phyloP scores from a whole-genome alignment of 2,329 filamentous ascomycete genomes.

The Juglanconis sp. region DNA sequence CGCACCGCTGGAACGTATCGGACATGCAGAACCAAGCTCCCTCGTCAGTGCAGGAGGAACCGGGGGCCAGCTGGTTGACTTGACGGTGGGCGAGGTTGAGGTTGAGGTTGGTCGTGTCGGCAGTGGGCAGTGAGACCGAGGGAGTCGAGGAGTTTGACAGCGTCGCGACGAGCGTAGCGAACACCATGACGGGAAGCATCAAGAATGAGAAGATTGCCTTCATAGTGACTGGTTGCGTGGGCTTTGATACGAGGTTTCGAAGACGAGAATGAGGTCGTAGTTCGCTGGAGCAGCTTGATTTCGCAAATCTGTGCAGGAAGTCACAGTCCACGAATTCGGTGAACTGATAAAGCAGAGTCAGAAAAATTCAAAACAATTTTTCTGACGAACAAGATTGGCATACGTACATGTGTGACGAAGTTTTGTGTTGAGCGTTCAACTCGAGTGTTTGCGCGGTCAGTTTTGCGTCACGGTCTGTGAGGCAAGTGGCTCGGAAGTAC shows the following conservation, averaged over 20 bases:
- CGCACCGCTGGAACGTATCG: slow-evolving; percentile 48
- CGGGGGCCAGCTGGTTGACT: slow-evolving; percentile 28
- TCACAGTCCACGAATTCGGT: background rate
- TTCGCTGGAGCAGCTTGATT: no score
- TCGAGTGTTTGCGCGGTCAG: background rate
- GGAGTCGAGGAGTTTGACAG: no score
- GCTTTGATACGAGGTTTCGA: background rate
- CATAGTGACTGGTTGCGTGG: background rate
- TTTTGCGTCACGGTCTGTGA: background rate
- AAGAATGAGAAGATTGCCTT: background rate
- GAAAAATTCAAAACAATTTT: no score
- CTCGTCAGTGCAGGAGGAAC: slow-evolving; percentile 41
- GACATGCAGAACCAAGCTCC: slow-evolving; percentile 56
- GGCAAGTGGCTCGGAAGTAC: background rate
- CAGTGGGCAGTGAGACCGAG: background rate
- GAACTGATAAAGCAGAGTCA: background rate
- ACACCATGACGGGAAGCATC: background rate
- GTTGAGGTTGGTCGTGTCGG: background rate
- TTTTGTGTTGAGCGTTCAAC: background rate
- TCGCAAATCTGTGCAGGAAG: background rate
- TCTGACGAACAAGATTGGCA: background rate
- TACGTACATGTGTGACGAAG: background rate
- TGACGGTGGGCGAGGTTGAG: background rate
- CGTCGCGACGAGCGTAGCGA: background rate
- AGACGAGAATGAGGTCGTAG: background rate